Evolutionary conservation across 164 flowering plant genomes (phyloP), one percentile per base, ranked within the genome.

Genomic region (Paratinospora sagittata): DNA sequence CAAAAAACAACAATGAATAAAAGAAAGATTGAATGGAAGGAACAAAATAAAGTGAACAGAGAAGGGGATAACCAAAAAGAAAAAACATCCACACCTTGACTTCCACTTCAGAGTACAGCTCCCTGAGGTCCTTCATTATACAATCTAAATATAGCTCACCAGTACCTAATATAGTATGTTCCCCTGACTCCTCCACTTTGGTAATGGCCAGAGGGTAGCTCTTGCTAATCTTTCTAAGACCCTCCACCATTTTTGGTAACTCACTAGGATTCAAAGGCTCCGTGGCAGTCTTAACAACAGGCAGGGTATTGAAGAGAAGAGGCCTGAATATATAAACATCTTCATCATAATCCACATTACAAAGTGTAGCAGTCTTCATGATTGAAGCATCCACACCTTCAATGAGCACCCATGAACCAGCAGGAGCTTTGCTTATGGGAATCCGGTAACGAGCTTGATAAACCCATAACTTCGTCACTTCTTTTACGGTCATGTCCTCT

Each of bases 311-410:
- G 72, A 96, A 96, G 69, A 82, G 93, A 33, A 96, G 91, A 76
- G 99, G 98, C 21, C 96, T 82, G 79, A 91, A 96, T 27, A 96
- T 96, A 81, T 89, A 88, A 0, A 93, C 90, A 77, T 96, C 99
- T 76, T 96, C 98, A 75, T 88, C 87, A 78, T 77, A 84, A 70
- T 90, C 82, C 78, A 75, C 79, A 82, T 89, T 87, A 78, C 98
- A 96, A 16, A 96, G 89, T 36, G 97, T 93, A 12, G 99, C 99
- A 76, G 98, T 91, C 77, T 96, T 96, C 97, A 89, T 96, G 23
- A 96, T 93, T 9, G 98, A 96, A 66, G 97, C 97, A 87, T 91
- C 99, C 6, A 96, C 99, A 70, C 99, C 98, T 84, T 96, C 99
- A 82, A 96, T 90, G 14, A 96, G 90, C 77, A 96, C 97, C 99